These are phyloP conservation scores for Lachancea sp. DNA, from an alignment of 805 yeast genomes.

Conservation along the genomic window DNA sequence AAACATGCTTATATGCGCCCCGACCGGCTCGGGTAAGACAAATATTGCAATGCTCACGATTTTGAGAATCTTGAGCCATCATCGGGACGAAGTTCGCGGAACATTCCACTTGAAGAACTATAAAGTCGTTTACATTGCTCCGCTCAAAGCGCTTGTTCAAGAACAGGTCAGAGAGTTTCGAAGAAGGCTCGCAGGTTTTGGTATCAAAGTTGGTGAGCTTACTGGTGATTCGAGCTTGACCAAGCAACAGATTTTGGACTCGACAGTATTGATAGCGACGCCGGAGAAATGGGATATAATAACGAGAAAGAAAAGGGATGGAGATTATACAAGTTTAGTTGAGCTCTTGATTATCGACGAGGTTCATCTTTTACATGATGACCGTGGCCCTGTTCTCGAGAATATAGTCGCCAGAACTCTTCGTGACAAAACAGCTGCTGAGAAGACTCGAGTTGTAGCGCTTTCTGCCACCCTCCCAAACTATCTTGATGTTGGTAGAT, in stretches of 20 bases:
- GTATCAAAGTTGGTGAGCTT: slow-evolving; percentile 71
- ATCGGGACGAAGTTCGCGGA: slow-evolving; percentile 41
- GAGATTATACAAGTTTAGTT: slow-evolving; percentile 57
- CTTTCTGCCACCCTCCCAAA: slow-evolving; percentile 92
- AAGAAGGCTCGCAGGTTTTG: slow-evolving; percentile 56
- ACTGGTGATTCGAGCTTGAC: slow-evolving; percentile 86
- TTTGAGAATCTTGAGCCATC: slow-evolving; percentile 53
- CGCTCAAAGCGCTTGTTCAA: slow-evolving; percentile 89
- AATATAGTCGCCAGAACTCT: slow-evolving; percentile 74
- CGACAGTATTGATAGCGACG: slow-evolving; percentile 84
- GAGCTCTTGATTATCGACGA: slow-evolving; percentile 80
- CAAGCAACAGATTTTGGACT: slow-evolving; percentile 63
- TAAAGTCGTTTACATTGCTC: slow-evolving; percentile 85
- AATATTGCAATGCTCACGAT: slow-evolving; percentile 88
- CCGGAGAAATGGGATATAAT: slow-evolving; percentile 98
- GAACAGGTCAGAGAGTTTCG: slow-evolving; percentile 87
- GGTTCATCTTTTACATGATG: slow-evolving; percentile 86
- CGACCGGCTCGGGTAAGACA: slow-evolving; percentile 98
- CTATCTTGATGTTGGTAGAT: slow-evolving; percentile 77
- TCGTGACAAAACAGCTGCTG: slow-evolving; percentile 37
- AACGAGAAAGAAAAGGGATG: slow-evolving; percentile 72
- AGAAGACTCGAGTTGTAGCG: slow-evolving; percentile 66
- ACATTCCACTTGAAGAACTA: slow-evolving; percentile 48
- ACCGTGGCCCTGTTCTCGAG: slow-evolving; percentile 92
- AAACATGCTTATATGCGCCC: slow-evolving; percentile 85